Conservation (phyloP, 1,139 yeast genomes). For the Geotrichum phurueaensis region DNA sequence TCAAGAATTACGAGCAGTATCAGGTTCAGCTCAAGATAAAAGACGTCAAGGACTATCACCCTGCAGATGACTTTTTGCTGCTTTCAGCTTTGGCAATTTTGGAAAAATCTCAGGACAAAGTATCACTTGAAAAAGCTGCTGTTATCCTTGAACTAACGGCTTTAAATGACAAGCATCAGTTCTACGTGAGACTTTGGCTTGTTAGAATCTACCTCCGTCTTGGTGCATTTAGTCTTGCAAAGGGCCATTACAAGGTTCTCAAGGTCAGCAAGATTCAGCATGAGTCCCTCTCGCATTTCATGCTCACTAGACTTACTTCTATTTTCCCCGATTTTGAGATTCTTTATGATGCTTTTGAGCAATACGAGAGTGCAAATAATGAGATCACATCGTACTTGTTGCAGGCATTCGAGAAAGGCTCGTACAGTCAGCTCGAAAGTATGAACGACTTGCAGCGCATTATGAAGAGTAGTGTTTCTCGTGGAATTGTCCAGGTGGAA, state of each 20-base stretch:
- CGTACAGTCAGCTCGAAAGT: conserved; percentile 58
- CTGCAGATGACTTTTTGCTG: conserved; percentile 59
- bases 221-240: conserved; percentile 51
- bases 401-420: conserved; percentile 48
- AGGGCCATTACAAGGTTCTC: conserved; percentile 47
- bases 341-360: conserved; percentile 30
- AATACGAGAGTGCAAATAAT: conserved; percentile 44
- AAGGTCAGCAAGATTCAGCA: conserved; percentile 72
- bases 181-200: conserved; percentile 63
- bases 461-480: conserved; percentile 26
- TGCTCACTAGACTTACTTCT: conserved; percentile 46
- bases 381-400: conserved; percentile 47
- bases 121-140: conserved; percentile 33
- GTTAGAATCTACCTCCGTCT: conserved; percentile 56
- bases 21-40: conserved; percentile 36
- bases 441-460: conserved; percentile 41
- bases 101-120: conserved; percentile 20
- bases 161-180: conserved; percentile 54
- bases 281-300: conserved; percentile 62
- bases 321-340: conserved; percentile 34
- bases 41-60: conserved; percentile 54
- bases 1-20: conserved; percentile 38
- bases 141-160: conserved; percentile 47
- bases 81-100: conserved; percentile 39
- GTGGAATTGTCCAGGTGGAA: conserved; percentile 21